Conservation (phyloP, 1,139 yeast species). For the Scheffersomyces segobiensis region DNA sequence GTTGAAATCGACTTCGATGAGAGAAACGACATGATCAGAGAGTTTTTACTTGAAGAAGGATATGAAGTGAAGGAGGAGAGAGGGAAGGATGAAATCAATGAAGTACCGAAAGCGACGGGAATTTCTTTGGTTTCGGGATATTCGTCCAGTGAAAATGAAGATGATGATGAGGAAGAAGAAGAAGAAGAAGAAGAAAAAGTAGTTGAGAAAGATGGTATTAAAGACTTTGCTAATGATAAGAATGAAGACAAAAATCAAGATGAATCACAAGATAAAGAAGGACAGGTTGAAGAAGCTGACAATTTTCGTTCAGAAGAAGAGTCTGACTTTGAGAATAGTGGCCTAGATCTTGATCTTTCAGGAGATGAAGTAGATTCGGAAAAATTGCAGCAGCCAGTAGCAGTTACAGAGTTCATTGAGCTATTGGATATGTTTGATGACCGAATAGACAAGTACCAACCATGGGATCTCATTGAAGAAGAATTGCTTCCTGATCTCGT, state of each 20-base stretch:
- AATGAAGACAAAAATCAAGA: conserved; percentile 6
- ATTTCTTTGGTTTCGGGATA: conserved; percentile 10
- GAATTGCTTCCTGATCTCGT: conserved; percentile 31
- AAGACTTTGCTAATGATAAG: conserved; percentile 2
- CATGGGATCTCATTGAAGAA: conserved; percentile 44
- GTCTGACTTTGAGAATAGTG: conserved; percentile 6
- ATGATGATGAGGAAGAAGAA: conserved; percentile 9
- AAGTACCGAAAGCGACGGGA: conserved; percentile 1
- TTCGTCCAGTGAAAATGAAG: conserved; percentile 10
- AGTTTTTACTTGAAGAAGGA: conserved; percentile 22
- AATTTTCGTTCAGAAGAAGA: conserved; percentile 5
- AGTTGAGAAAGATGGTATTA: conserved; percentile 13
- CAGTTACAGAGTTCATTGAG: conserved; percentile 15
- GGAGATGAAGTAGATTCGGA: conserved; percentile 10
- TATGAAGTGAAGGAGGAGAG: conserved; percentile 5
- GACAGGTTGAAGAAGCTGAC: conserved; percentile 5
- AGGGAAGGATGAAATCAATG: not conserved
- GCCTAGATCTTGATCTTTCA: conserved; percentile 21
- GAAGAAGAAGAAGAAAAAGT: conserved; percentile 13
- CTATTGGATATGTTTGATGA: conserved; percentile 25
- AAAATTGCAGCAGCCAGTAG: not conserved
- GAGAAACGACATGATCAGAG: conserved; percentile 14
- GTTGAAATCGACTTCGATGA: conserved; percentile 8
- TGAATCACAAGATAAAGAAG: not conserved
- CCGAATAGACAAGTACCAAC: conserved; percentile 33